Percentiles rank a stretch among this genome's conserved stretches.
These are phyloP conservation scores for Neonectria magnoliae DNA, from an alignment of 2,329 filamentous ascomycete species.

Conservation along the genomic window DNA sequence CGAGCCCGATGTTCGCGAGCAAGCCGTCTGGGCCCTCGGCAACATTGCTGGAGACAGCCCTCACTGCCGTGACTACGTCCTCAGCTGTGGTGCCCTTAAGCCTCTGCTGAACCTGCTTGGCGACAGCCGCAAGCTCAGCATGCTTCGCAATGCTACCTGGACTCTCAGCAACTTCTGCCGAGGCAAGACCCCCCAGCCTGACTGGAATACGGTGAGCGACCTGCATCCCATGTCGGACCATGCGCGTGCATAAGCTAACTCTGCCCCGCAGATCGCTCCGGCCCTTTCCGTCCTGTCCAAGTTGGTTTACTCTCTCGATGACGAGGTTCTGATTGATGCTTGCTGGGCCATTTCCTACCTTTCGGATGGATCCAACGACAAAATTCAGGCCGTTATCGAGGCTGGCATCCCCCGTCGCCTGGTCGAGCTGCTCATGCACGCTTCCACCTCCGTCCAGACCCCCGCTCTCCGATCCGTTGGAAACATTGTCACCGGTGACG, in stretches of 20 bases:
- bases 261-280: conserved; percentile 78
- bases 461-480: conserved; percentile 96
- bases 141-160: conserved; percentile 99
- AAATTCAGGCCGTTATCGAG: conserved; percentile 99
- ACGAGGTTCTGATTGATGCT: conserved; percentile 97
- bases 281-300: conserved; percentile 95
- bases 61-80: conserved; percentile 95
- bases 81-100: conserved; percentile 89
- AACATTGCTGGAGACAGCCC: conserved; percentile 99
- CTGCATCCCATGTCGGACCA: conserved; percentile 34
- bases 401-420: conserved; percentile 95
- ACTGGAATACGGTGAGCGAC: conserved; percentile 87
- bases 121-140: conserved; percentile 98
- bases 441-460: conserved; percentile 97
- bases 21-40: conserved; percentile 97
- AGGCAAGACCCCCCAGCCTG: conserved; percentile 98
- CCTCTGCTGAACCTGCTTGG: conserved; percentile 90
- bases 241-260: conserved; percentile 17
- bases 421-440: conserved; percentile 97
- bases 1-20: conserved; percentile 96
- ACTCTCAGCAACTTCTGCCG: conserved; percentile 99
- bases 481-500: conserved; percentile 98
- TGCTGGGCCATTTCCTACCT: conserved; percentile 99
- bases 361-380: conserved; percentile 97
- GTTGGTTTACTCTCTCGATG: conserved; percentile 97